Evolutionary conservation across 2,329 filamentous ascomycete species (phyloP).

Genomic region (Atkinsonella texensis): DNA sequence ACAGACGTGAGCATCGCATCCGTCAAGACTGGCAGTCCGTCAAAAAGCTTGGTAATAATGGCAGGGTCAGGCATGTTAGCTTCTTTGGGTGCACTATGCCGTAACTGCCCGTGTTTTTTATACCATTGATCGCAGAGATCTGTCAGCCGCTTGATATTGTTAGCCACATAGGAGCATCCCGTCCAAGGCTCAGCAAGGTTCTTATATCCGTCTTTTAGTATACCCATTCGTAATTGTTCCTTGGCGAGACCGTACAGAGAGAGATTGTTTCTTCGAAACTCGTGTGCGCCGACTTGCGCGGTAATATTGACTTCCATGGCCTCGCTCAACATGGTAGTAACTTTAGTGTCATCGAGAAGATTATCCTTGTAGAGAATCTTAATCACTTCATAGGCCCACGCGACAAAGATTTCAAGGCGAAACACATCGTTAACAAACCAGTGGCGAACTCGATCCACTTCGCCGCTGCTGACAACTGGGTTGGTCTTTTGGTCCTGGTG

Average conservation of each 20-base stretch:
- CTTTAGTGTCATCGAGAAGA: constrained; percentile 39
- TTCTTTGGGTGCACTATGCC: constrained; percentile 18
- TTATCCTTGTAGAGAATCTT: constrained; percentile 57
- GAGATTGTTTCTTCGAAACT: constrained; percentile 61
- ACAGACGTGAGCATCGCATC: constrained; percentile 44
- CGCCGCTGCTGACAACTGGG: constrained; percentile 49
- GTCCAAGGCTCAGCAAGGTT: constrained; percentile 79
- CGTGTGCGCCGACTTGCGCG: constrained; percentile 40
- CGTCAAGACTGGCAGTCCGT: constrained; percentile 37
- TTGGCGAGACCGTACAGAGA: constrained; percentile 59
- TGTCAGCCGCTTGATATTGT: constrained; percentile 47
- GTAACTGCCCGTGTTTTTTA: constrained; percentile 28
- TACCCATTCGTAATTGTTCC: constrained; percentile 53
- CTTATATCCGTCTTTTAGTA: constrained; percentile 52
- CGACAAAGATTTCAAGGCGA: constrained; percentile 61
- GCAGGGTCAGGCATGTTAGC: constrained; percentile 23
- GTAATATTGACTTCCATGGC: constrained; percentile 55
- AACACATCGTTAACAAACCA: constrained; percentile 74
- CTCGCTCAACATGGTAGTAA: constrained; percentile 51
- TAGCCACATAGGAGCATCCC: constrained; percentile 50
- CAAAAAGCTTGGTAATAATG: constrained; percentile 33
- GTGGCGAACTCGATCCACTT: constrained; percentile 68
- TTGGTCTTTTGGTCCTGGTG: constrained; percentile 64
- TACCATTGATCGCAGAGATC: constrained; percentile 47
- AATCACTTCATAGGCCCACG: constrained; percentile 67